Base-by-base conservation (phyloP, 257 asterid genomes). In the Oldenlandia corymbosa region DNA sequence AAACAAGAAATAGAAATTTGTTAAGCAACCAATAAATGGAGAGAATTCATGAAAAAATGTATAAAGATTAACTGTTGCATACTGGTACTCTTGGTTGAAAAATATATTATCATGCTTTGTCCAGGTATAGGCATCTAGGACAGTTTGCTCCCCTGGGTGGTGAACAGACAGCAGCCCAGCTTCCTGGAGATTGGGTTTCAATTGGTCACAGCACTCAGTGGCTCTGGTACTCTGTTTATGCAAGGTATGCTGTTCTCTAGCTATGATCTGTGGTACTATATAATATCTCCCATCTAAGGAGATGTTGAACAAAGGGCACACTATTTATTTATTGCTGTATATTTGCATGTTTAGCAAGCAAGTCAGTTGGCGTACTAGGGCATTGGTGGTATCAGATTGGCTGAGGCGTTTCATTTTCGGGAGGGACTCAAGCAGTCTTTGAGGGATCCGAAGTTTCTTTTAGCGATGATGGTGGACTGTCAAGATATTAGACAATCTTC, bases 161-260 rank as follows among this genome's bases (percentile, higher is more conserved):
- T 30, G 97, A 89, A 81, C 96, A 92, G 67, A 87, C 99, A 10
- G 99, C 97, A 39, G 99, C 99, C 31, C 85, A 89, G 76, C 96
- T 92, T 61, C 99, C 97, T 5, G 97, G 99, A 77, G 97, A 92
- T 77, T 92, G 99, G 96, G 86, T 92, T 66, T 92, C 99, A 60
- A 89, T 92, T 72, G 99, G 97, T 42, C 87, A 73, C 24, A 89
- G 99, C 80, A 46, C 75, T 51, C 99, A 92, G 77, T 92, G 99
- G 99, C 96, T 92, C 24, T 92, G 99, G 99, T 89, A 92, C 70
- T 92, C 99, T 55, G 90, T 92, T 26, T 92, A 92, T 54, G 97
- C 99, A 16, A 91, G 95, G 98, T 91, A 26, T 10, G 74, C 51
- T 58, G 2, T 48, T 46, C 66, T 21, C 60, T 23, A 42, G 43